Conservation (phyloP, 2,329 filamentous ascomycete species). For the Purpureocillium lavendulum region DNA sequence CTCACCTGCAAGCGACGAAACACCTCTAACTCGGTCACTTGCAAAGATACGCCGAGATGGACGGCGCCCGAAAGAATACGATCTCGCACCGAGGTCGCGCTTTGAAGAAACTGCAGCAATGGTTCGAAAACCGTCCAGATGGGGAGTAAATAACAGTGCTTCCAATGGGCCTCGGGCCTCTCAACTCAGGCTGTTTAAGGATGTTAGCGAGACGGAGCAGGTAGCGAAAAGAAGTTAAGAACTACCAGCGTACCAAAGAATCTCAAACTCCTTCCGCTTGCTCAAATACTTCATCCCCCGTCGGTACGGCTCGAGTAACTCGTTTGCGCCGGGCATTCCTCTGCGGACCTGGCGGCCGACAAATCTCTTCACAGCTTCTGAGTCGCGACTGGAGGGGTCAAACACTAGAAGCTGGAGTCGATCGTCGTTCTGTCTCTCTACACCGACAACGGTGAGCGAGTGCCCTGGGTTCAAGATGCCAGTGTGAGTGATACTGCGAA, state of each 20-base stretch:
- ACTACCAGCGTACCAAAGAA: conserved; percentile 51
- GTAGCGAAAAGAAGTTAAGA: too few species aligned
- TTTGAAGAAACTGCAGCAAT: conserved; percentile 75
- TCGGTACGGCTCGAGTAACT: conserved; percentile 64
- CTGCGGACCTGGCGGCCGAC: conserved; percentile 38
- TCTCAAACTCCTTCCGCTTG: conserved; percentile 70
- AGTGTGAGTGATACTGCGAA: too few species aligned
- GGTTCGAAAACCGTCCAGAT: conserved; percentile 47
- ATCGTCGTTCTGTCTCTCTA: conserved; percentile 62
- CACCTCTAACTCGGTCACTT: conserved; percentile 1
- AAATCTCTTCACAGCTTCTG: conserved; percentile 52
- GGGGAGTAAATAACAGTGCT: too few species aligned
- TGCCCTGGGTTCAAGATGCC: conserved; percentile 47
- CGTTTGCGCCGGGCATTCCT: conserved; percentile 24
- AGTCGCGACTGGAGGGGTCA: conserved; percentile 74
- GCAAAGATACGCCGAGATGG: conserved; percentile 82
- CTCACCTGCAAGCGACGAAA: too few species aligned
- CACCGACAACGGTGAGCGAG: conserved; percentile 81
- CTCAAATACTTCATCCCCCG: conserved; percentile 59
- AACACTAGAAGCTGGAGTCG: conserved; percentile 70
- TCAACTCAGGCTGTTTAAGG: conserved; percentile 11
- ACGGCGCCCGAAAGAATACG: conserved; percentile 75
- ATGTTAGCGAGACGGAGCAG: background rate
- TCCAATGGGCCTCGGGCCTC: too few species aligned
- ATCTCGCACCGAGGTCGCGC: conserved; percentile 88